Evolutionary conservation across 805 yeast species (phyloP).

Genomic region (Metschnikowia noctiluminum): DNA sequence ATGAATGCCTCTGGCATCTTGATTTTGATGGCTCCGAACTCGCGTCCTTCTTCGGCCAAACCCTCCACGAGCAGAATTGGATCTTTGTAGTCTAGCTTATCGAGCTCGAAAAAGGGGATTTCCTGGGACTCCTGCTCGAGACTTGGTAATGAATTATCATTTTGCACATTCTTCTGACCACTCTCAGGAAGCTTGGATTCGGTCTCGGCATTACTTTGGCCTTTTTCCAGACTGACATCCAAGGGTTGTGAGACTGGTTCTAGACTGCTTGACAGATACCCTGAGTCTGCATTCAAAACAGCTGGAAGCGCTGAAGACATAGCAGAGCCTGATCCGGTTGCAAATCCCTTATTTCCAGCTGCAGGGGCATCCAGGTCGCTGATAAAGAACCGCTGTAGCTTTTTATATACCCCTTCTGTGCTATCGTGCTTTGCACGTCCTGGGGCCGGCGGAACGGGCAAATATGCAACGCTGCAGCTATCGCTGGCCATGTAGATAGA

Average conservation of each 20-base stretch:
- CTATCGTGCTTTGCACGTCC: conserved; percentile 2
- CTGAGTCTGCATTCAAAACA: not conserved
- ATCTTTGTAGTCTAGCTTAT: conserved; percentile 50
- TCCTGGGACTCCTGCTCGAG: conserved; percentile 4
- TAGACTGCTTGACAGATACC: not conserved
- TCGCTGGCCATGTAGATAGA: conserved; percentile 11
- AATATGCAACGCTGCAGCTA: conserved; percentile 31
- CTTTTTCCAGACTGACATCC: not conserved
- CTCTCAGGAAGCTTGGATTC: no score
- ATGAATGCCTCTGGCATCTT: conserved; percentile 49
- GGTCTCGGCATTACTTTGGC: not conserved
- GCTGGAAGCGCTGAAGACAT: not conserved
- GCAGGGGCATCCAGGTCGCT: not conserved
- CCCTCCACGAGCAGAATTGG: conserved; percentile 66
- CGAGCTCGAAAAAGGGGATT: conserved; percentile 54
- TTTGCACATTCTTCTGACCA: no score
- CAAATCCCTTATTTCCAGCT: not conserved
- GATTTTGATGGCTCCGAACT: conserved; percentile 74
- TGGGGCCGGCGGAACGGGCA: conserved; percentile 26
- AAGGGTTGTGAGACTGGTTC: no score
- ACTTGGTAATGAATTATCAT: no score
- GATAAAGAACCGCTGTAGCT: not conserved
- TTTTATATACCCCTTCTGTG: conserved; percentile 2
- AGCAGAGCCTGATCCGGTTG: conserved; percentile 1
- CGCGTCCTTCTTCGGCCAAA: conserved; percentile 47